phyloP scores from a whole-genome alignment of 257 asterid species.

The Thymus mandschuricus region DNA sequence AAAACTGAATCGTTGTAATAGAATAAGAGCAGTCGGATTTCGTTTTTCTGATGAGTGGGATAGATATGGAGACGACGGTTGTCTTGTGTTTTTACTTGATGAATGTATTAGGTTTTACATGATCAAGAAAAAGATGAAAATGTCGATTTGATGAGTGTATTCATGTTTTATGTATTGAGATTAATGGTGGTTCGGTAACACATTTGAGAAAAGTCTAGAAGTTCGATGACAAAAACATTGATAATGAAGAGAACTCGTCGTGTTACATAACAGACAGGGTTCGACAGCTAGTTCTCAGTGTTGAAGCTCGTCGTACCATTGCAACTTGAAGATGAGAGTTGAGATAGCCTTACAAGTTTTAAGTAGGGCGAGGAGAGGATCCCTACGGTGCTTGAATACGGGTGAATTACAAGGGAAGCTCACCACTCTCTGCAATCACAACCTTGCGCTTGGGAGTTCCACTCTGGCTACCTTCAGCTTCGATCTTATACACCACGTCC shows the following conservation, averaged over 20 bases:
- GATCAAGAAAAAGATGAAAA: background rate
- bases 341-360: constrained; percentile 1
- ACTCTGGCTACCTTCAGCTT: constrained; percentile 88
- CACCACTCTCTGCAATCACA: constrained; percentile 74
- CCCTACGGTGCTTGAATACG: background rate
- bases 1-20: constrained; percentile 1
- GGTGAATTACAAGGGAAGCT: constrained; percentile 53
- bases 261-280: background rate
- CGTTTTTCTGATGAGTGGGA: background rate
- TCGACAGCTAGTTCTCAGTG: background rate
- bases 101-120: background rate
- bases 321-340: constrained; percentile 4
- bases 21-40: background rate
- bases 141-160: background rate
- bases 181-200: too few relatives aligned
- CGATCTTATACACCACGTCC: constrained; percentile 94
- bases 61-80: background rate
- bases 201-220: too few relatives aligned
- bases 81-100: background rate
- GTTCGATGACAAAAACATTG: background rate
- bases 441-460: constrained; percentile 86
- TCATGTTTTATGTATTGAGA: too few relatives aligned
- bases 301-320: background rate
- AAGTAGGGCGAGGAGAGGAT: background rate
- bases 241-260: constrained; percentile 12